phyloP scores from a whole-genome alignment of 169 alveolate species.

The Plasmodium inui region DNA sequence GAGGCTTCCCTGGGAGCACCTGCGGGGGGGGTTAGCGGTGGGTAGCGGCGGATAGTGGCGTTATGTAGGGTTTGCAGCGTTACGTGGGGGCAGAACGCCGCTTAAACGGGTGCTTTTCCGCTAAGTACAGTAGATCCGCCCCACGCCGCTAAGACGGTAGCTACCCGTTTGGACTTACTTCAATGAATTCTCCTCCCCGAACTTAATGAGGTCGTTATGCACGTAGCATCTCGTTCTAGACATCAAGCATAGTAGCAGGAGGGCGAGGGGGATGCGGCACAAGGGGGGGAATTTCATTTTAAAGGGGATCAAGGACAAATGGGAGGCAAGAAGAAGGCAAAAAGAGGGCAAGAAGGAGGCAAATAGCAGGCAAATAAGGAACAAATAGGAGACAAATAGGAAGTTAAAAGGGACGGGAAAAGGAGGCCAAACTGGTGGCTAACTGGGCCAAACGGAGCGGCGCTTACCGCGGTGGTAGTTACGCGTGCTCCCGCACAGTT shows the following conservation, averaged over 20 bases:
- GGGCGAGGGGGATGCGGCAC: neutral
- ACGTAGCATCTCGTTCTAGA: neutral
- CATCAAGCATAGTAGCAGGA: neutral
- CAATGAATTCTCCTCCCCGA: slow-evolving; percentile 40
- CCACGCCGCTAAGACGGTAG: neutral
- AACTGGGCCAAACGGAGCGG: neutral
- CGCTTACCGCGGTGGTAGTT: neutral
- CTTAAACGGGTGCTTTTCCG: neutral
- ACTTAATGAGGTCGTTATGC: slow-evolving; percentile 21
- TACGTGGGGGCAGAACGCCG: too few species aligned
- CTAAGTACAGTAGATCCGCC: neutral
- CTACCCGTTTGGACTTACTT: slow-evolving; percentile 18
- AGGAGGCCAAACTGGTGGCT: too few species aligned
- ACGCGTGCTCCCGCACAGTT: too few species aligned
- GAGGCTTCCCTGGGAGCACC: slow-evolving; percentile 28
- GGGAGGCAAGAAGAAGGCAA: neutral
- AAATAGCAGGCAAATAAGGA: neutral
- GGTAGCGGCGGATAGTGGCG: too few species aligned
- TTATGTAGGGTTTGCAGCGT: too few species aligned
- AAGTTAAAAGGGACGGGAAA: neutral
- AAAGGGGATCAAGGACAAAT: neutral
- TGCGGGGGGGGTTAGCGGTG: neutral
- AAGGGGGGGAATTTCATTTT: slow-evolving; percentile 31
- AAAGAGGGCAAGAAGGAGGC: neutral
- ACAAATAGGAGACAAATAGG: neutral